Evolutionary conservation across 2,329 filamentous ascomycete genomes (phyloP), one percentile per base, ranked within the genome.

Genomic region (Stagonosporopsis tanaceti): DNA sequence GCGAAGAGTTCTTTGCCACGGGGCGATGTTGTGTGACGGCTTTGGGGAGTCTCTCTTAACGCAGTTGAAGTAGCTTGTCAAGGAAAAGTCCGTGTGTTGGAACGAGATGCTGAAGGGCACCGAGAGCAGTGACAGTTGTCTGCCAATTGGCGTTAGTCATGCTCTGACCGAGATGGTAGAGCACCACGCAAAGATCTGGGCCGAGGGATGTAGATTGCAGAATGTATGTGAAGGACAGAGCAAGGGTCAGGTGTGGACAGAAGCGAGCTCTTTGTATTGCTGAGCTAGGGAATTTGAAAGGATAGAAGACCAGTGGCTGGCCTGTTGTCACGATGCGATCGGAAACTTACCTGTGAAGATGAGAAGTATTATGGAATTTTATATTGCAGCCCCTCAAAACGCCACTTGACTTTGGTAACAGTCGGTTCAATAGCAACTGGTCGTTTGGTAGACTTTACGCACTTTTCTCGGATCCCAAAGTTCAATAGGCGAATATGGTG

Each of bases 131-230:
- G 37, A 59, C 25, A 14, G 53, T 59, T 61, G 48, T 39, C 20
- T 58, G n/a, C 59, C 50, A 58, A 17, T 55, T 24, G 15, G 51
- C 7, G 45, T 63, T 55, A 59, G 59, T 27, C 42, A 48, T 30
- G 1, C 27, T 28, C 24, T 40, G 15, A 9, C 24, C n/a, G 11
- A 6, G n/a, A n/a, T 40, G 24, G 11, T 51, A 15, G 2, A 46
- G 2, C 34, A 47, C 45, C 6, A 2, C 28, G n/a, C 6, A 14
- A 15, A 3, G 2, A n/a, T 37, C 4, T 35, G 12, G 14, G 14
- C 11, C 6, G 34, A 37, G n/a, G 17, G 11, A 12, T 30, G 8
- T 30, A 6, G 4, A 8, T 6, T 27, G 25, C 25, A 27, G 6
- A 27, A 8, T 4, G 1, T 27, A 27, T 6, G 25, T 27, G 25